These are phyloP conservation scores for Globisporangium iwayamae DNA, from an alignment of 352 stramenopile species.

Conservation along the genomic window DNA sequence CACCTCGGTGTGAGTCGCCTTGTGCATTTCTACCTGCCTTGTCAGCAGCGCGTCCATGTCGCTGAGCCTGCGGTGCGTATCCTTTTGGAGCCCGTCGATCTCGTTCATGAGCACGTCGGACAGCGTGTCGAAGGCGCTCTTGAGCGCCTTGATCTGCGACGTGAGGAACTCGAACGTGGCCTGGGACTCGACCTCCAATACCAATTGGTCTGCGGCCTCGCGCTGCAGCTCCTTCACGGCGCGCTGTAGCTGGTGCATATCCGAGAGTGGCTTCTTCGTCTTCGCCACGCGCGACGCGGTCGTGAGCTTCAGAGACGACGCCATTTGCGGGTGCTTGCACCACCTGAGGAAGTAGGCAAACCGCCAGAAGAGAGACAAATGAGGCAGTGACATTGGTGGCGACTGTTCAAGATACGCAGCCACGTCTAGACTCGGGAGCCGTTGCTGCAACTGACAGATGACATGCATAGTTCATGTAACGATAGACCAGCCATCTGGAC, in stretches of 20 bases:
- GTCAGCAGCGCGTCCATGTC: slow-evolving; percentile 61
- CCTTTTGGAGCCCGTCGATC: slow-evolving; percentile 62
- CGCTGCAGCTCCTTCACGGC: slow-evolving; percentile 75
- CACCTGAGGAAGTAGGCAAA: not conserved
- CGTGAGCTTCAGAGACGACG: slow-evolving; percentile 39
- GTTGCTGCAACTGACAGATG: slow-evolving; percentile 6
- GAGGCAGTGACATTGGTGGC: not conserved
- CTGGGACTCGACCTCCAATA: slow-evolving; percentile 76
- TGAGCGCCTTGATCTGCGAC: slow-evolving; percentile 70
- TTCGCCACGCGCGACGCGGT: slow-evolving; percentile 68
- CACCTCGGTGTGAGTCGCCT: slow-evolving; percentile 59
- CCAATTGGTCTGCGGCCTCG: slow-evolving; percentile 67
- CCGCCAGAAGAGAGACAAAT: not conserved
- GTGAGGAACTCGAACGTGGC: slow-evolving; percentile 82
- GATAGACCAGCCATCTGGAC: not conserved
- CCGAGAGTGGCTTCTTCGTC: slow-evolving; percentile 74
- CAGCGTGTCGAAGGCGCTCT: slow-evolving; percentile 72
- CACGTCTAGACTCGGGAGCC: not conserved
- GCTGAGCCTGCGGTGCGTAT: slow-evolving; percentile 53
- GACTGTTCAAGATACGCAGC: slow-evolving; percentile 8
- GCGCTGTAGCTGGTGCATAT: slow-evolving; percentile 79
- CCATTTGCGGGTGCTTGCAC: slow-evolving; percentile 23
- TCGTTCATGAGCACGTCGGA: slow-evolving; percentile 78
- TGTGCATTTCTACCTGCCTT: slow-evolving; percentile 55
- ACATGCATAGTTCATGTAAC: not conserved